Base-by-base conservation (phyloP, 1,139 yeast species). In the Yamadazyma taylorii region DNA sequence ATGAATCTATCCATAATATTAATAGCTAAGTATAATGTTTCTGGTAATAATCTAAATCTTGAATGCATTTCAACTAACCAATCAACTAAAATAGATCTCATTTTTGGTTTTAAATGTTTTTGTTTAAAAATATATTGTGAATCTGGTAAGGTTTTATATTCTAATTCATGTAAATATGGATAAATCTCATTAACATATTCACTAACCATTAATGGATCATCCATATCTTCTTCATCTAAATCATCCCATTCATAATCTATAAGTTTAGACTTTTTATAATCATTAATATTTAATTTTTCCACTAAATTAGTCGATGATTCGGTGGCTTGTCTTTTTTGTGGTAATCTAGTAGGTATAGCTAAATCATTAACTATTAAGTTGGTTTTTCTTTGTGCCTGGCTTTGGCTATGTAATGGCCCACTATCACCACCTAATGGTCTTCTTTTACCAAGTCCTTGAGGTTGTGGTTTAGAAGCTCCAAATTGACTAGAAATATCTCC, bases 21-120 rank as follows among this genome's bases (percentile, higher is more conserved):
- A 42, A 88, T 84, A 7, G 97, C 90, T 47, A 92, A 71, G 56
- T 82, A 90, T 44, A 92, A 71, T 9, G 97, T 88, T 62, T 92
- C 98, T 3, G 97, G 97, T 36, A 90, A 69, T 47, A 92, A 68
- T 45, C 95, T 76, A 64, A 90, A 90, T 54, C 89, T 80, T 47
- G 81, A 69, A 66, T 92, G 97, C 63, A 90, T 90, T 58, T 89
- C 95, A 24, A 89, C 90, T 57, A 92, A 73, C 97, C 97, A 92
- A 61, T 92, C 96, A 21, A 92, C 92, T 46, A 92, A 69, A 36
- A 90, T 87, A 34, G 89, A 87, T 51, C 97, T 77, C 86, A 87
- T 86, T 50, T 81, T 79, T 51, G 95, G 94, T 51, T 83, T 81
- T 46, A 88, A 72, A 42, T 84, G 85, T 36, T 80, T 77, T 62